Evolutionary conservation across 495 filamentous ascomycete species (phyloP).

Genomic region (Talaromyces borbonicus): DNA sequence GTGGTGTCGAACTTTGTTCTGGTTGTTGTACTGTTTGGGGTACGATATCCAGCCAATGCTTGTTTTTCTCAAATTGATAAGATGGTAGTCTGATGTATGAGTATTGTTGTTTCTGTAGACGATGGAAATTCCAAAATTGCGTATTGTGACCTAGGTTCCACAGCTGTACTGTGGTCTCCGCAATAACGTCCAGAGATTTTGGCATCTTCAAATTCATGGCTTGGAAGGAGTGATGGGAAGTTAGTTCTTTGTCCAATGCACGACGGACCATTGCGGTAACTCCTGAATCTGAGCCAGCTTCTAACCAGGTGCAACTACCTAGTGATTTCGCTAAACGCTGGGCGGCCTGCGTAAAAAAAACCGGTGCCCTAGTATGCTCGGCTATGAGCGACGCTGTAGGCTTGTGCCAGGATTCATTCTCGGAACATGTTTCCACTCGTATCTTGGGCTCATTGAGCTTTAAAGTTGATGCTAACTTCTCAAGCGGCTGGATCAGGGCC

Average conservation of each 20-base stretch:
- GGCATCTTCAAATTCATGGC: not conserved
- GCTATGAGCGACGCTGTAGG: slow-evolving; percentile 12
- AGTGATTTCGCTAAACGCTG: slow-evolving; percentile 14
- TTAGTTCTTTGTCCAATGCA: slow-evolving; percentile 10
- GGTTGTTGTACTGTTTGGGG: not conserved
- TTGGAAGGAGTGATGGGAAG: not conserved
- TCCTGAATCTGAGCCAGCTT: slow-evolving; percentile 27
- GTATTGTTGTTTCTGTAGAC: slow-evolving; percentile 6
- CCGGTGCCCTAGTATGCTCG: slow-evolving; percentile 26
- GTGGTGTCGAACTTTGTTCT: not conserved
- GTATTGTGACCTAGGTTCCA: slow-evolving; percentile 16
- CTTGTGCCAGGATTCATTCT: not conserved
- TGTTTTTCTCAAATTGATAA: slow-evolving; percentile 23
- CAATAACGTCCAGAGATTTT: slow-evolving; percentile 1
- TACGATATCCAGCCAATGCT: slow-evolving; percentile 23
- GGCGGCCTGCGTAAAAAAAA: slow-evolving; percentile 32
- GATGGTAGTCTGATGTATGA: slow-evolving; percentile 19
- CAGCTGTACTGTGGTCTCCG: slow-evolving; percentile 16
- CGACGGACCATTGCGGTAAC: slow-evolving; percentile 21
- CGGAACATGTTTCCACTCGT: slow-evolving; percentile 17
- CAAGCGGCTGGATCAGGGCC: slow-evolving; percentile 19
- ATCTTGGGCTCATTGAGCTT: slow-evolving; percentile 17
- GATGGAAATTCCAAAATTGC: slow-evolving; percentile 26
- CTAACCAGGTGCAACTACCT: slow-evolving; percentile 23
- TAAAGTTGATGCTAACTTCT: slow-evolving; percentile 15